Conservation (phyloP, 2,329 filamentous ascomycete genomes). For the Pseudogymnoascus sp. region DNA sequence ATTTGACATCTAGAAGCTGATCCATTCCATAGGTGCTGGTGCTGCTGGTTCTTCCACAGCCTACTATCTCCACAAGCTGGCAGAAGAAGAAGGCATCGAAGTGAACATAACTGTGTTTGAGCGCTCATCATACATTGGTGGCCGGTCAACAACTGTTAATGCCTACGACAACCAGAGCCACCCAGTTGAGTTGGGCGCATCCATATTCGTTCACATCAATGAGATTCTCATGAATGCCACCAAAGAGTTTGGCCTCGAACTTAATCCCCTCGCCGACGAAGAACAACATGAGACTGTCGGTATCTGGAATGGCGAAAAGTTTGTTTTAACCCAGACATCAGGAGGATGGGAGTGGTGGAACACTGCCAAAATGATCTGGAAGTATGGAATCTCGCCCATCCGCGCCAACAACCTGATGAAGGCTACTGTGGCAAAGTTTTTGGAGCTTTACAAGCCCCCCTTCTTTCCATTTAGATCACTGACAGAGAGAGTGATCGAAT, state of each 20-base stretch:
- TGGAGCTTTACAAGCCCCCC: constrained; percentile 71
- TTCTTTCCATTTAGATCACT: constrained; percentile 79
- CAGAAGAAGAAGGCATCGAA: constrained; percentile 46
- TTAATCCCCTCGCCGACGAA: constrained; percentile 36
- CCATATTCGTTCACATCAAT: constrained; percentile 84
- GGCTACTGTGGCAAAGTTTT: constrained; percentile 60
- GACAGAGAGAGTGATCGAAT: constrained; percentile 56
- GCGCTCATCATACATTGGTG: constrained; percentile 67
- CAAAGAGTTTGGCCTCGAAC: constrained; percentile 59
- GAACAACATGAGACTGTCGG: constrained; percentile 46
- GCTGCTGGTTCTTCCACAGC: constrained; percentile 81
- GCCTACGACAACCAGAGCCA: constrained; percentile 58
- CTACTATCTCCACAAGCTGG: constrained; percentile 70
- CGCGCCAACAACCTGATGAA: constrained; percentile 66
- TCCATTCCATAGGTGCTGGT: constrained; percentile 60
- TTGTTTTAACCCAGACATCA: constrained; percentile 59
- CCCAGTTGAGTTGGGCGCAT: constrained; percentile 80
- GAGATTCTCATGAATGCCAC: constrained; percentile 70
- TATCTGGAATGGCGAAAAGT: constrained; percentile 74
- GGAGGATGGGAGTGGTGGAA: constrained; percentile 68
- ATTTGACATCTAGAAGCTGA: neutral
- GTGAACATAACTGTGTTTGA: constrained; percentile 87
- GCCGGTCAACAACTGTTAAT: constrained; percentile 77
- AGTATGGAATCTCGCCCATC: constrained; percentile 73
- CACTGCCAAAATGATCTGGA: constrained; percentile 69